These are phyloP conservation scores for Neurospora intermedia DNA, from an alignment of 495 filamentous ascomycete species.

Conservation along the genomic window DNA sequence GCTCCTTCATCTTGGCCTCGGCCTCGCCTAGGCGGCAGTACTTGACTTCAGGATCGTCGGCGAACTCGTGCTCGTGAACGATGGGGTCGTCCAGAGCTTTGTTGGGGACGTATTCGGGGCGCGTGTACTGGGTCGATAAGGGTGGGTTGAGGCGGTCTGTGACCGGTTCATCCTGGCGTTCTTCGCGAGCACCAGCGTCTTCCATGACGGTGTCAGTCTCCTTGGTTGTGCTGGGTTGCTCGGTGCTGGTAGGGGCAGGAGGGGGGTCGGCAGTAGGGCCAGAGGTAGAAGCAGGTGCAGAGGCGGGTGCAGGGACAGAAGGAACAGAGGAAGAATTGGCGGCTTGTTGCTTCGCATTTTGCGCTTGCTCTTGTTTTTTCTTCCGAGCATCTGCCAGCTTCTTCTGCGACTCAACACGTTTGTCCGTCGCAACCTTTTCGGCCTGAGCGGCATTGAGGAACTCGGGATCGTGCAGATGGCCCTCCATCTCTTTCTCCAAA, in stretches of 20 bases:
- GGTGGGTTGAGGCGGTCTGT: not conserved
- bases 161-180: not conserved
- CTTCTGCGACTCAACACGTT: conserved; percentile 11
- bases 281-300: not conserved
- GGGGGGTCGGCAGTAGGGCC: not conserved
- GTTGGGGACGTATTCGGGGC: not conserved
- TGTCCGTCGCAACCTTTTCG: conserved; percentile 15
- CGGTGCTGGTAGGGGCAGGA: not conserved
- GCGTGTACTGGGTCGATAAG: not conserved
- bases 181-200: not conserved
- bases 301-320: not conserved
- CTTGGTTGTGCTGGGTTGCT: not conserved
- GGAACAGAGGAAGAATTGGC: not conserved
- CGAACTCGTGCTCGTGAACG: conserved; percentile 68
- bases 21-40: conserved; percentile 59
- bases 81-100: conserved; percentile 37
- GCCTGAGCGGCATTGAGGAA: conserved; percentile 30
- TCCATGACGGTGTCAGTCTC: not conserved
- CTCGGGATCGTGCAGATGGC: conserved; percentile 33
- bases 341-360: conserved; percentile 12
- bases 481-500: conserved; percentile 42
- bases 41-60: conserved; percentile 71
- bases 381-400: conserved; percentile 1
- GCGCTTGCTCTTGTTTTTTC: conserved; percentile 14
- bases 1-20: conserved; percentile 70